These are phyloP conservation scores for Sonneratia caseolaris DNA, from an alignment of 345 rosid genomes.

Conservation along the genomic window DNA sequence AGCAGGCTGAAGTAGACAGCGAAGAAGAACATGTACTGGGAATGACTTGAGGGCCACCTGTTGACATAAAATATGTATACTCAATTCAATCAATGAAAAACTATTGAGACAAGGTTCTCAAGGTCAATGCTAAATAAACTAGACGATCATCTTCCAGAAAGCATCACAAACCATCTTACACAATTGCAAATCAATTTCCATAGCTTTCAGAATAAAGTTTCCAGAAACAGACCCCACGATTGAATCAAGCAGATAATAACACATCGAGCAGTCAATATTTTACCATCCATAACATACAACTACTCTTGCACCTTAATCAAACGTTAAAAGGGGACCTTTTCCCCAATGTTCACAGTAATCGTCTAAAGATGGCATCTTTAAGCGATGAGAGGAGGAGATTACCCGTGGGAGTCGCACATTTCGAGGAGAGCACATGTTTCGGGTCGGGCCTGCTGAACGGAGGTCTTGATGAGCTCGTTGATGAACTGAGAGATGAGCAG, in stretches of 20 bases:
- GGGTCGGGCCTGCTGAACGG: conserved; percentile 84
- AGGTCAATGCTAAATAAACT: not conserved
- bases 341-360: no score
- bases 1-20: conserved; percentile 51
- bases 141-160: no score
- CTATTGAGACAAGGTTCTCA: not conserved
- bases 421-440: conserved; percentile 73
- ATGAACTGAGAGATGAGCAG: conserved; percentile 70
- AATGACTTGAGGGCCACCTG: conserved; percentile 89
- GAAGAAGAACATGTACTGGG: conserved; percentile 86
- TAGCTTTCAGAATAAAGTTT: not conserved
- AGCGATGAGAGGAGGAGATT: not conserved
- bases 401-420: conserved; percentile 89
- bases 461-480: conserved; percentile 56
- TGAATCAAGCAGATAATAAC: not conserved
- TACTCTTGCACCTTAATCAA: not conserved
- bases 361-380: not conserved
- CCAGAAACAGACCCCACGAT: not conserved
- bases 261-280: no score
- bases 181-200: no score
- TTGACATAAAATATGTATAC: not conserved
- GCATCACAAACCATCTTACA: no score
- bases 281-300: no score
- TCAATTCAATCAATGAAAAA: not conserved
- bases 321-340: no score